Base-by-base conservation (phyloP, 2,329 filamentous ascomycete species). In the Fusarium longipes region DNA sequence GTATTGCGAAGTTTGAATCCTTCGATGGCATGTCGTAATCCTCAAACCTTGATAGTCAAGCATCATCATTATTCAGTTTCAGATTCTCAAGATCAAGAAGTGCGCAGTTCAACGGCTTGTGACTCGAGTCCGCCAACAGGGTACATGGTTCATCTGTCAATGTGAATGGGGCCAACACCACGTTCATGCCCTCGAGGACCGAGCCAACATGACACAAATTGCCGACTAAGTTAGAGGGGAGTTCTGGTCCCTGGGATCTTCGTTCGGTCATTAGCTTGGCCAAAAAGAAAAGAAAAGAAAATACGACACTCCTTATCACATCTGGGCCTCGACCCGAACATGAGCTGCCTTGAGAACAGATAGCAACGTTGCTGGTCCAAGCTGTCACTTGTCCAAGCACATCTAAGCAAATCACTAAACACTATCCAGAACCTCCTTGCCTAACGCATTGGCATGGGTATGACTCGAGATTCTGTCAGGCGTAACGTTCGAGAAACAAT, bases 101-200 rank as follows among this genome's bases (percentile, higher is more conserved):
- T 36, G 18, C 17, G 20, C 8, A 48, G 20, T n/a, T 52, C 27
- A 44, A 64, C 27, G 43, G 43, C 33, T 64, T 29, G 32, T 48
- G 42, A 40, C 24, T 18, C 5, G 57, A 64, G 47, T 30, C 61
- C 59, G 59, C 40, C 25, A 35, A 47, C 45, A 56, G 60, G 61
- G 60, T 60, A 59, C 63, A 67, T 64, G 63, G 53, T 52, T 63
- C 30, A 43, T 48, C 36, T 39, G 39, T 44, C 53, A 35, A 59
- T 43, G 29, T 44, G 25, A 40, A 54, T 27, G 52, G 65, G 36
- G 57, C 63, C 44, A 65, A 49, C 44, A 57, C 43, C 38, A n/a
- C 43, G 43, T 40, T 48, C 50, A 63, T 49, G 50, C 40, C 58
- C 47, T 62, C 38, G 40, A 36, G 44, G 29, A 62, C 17, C 30